Conservation (phyloP, 73 alveolate species). For the Symbiodinium natans region DNA sequence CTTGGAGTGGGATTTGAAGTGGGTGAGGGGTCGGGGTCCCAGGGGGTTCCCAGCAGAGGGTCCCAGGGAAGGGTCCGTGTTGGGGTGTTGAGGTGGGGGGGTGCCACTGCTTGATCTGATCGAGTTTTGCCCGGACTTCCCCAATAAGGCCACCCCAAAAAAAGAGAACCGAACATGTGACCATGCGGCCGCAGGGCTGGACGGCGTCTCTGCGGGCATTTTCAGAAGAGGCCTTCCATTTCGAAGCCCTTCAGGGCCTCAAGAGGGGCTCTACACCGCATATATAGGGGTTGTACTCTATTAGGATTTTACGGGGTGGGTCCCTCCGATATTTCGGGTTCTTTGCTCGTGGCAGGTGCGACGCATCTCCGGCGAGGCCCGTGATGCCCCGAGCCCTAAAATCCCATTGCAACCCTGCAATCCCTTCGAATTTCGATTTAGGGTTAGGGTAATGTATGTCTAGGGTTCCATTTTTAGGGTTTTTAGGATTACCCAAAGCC, state of each 20-base stretch:
- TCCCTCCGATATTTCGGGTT: neutral
- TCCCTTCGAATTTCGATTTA: no score
- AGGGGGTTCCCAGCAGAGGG: no score
- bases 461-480: neutral
- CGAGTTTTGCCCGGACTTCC: neutral
- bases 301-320: no score
- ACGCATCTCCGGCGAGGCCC: slow-evolving; percentile 52
- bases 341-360: slow-evolving; percentile 11
- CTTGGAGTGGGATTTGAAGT: no score
- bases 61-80: no score
- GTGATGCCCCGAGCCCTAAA: neutral
- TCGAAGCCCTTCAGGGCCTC: no score
- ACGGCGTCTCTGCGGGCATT: slow-evolving; percentile 19
- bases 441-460: no score
- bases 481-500: neutral
- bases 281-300: no score
- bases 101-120: no score
- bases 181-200: neutral
- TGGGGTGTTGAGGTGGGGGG: no score
- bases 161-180: neutral
- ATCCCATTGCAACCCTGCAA: neutral
- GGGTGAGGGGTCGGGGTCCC: no score
- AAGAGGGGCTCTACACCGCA: no score
- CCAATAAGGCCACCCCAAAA: neutral
- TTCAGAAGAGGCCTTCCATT: slow-evolving; percentile 70